Evolutionary conservation across 2,329 filamentous ascomycete genomes (phyloP).

Genomic region (Dactylonectria estremocensis): DNA sequence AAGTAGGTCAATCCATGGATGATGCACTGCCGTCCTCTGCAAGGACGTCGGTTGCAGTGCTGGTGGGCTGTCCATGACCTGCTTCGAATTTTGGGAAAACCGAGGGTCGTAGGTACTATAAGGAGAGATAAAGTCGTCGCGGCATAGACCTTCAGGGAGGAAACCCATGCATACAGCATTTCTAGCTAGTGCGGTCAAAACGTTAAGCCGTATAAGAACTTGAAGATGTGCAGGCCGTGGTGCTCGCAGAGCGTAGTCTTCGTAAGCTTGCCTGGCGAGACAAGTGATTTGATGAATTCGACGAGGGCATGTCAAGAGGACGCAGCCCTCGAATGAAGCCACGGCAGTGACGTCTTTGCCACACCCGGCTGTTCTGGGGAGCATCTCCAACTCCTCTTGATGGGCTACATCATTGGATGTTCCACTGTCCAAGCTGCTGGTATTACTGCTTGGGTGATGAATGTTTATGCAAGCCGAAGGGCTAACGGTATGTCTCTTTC

Average conservation of each 20-base stretch:
- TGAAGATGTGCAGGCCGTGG: neutral
- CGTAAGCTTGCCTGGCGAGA: neutral
- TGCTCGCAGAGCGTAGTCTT: neutral
- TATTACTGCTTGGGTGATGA: too few relatives aligned
- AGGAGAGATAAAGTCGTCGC: neutral
- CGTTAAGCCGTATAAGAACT: neutral
- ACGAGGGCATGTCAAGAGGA: neutral
- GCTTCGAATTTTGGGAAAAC: neutral
- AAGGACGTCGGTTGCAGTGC: neutral
- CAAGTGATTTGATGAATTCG: neutral
- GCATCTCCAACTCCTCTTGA: too few relatives aligned
- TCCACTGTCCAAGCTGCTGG: too few relatives aligned
- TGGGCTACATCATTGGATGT: too few relatives aligned
- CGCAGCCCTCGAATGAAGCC: neutral
- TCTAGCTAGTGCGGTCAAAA: neutral
- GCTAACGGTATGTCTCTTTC: too few relatives aligned
- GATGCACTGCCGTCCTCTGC: neutral
- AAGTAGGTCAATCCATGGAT: neutral
- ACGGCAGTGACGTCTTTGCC: too few relatives aligned
- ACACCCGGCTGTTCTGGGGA: too few relatives aligned
- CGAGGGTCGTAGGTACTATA: neutral
- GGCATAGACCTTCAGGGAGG: neutral
- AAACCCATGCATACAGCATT: neutral
- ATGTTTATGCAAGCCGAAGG: too few relatives aligned
- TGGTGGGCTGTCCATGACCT: neutral